Evolutionary conservation across 768 basidiomycete genomes (phyloP), one percentile per base, ranked within the genome.

Genomic region (Tephrocybe sp.): DNA sequence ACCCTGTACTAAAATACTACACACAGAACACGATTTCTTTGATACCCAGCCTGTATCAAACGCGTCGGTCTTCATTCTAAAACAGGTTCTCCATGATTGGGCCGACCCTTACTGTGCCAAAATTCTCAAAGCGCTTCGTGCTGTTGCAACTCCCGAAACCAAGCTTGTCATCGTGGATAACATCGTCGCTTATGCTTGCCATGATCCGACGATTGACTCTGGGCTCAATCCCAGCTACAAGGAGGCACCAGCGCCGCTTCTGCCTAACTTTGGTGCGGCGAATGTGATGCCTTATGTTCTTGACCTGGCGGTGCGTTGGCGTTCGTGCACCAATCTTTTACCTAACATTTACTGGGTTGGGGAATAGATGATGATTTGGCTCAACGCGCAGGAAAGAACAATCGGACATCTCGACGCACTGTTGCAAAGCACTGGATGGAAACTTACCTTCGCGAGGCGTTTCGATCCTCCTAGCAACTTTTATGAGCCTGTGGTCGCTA

Each of bases 61-160:
- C 23, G 70, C 71, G 3, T 58, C 65, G 0, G 68, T 75, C 1
- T 77, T 70, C 58, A 53, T 76, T 38, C 18, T 74, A 20, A 63
- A 68, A 8, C 48, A 59, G 26, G 65, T 74, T 37, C 50, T 75
- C 23, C 74, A 77, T 58, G 68, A 75, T 51, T 74, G 73, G 73
- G 51, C 70, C 3, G 69, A 74, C 51, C 51, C 60, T 1, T 60
- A 67, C 34, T 58, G 56, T 43, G 39, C 43, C 10, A 58, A 60
- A 32, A 71, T 76, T 46, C 59, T 77, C 14, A 55, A 56, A 11
- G 59, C 66, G 9, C 62, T 76, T 15, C 65, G 71, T 4, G 62
- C 43, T 4, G 69, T 68, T 2, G 71, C 75, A 9, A 54, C 48
- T 0, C 55, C 68, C 1, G 45, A 54, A 9, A 75, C 73, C 8